These are phyloP conservation scores for Gremmenia infestans DNA, from an alignment of 2,329 filamentous ascomycete genomes.

Conservation along the genomic window DNA sequence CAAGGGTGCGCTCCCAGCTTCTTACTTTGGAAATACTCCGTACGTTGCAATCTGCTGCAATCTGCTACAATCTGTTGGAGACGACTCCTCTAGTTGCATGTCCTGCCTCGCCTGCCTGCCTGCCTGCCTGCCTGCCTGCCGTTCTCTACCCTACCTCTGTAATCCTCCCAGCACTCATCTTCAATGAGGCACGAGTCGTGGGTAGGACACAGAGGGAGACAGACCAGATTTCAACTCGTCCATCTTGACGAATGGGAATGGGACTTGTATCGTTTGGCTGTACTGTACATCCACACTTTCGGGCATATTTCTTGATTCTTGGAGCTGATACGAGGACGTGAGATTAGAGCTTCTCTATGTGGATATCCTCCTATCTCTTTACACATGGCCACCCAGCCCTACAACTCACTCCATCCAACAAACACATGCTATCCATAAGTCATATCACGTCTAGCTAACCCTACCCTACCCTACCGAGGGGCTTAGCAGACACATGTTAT, in stretches of 20 bases:
- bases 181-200: not conserved
- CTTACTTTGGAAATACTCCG: not conserved
- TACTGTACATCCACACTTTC: not conserved
- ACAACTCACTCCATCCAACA: not conserved
- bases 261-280: not conserved
- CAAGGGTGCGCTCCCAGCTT: not conserved
- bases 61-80: not conserved
- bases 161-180: not conserved
- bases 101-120: not conserved
- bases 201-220: not conserved
- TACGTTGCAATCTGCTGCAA: not conserved
- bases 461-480: not conserved
- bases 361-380: not conserved
- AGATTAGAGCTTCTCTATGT: not conserved
- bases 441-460: conserved; percentile 3
- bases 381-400: not conserved
- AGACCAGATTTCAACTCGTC: not conserved
- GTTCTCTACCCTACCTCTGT: not conserved
- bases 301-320: no score
- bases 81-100: not conserved
- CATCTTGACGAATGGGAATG: not conserved
- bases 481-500: conserved; percentile 9
- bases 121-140: not conserved
- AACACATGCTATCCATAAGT: conserved; percentile 22
- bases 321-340: no score